Conservation (phyloP, 257 asterid genomes). For the Solanum corneliomulleri region DNA sequence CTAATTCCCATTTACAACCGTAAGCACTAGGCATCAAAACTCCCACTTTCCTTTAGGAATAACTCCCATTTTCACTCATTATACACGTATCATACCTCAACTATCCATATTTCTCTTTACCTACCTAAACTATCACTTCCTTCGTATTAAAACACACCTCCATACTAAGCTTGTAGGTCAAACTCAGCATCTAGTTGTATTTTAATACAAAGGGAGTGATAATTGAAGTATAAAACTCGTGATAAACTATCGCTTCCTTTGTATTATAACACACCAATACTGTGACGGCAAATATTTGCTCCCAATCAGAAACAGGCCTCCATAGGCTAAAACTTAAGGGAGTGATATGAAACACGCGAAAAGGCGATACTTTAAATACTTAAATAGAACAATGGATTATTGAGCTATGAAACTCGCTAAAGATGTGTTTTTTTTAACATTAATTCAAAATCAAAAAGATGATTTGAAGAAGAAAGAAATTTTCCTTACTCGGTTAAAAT, state of each 20-base stretch:
- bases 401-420: neutral
- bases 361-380: neutral
- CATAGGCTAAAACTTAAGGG: neutral
- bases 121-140: neutral
- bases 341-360: neutral
- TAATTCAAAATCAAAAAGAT: neutral
- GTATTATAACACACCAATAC: neutral
- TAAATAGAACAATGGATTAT: neutral
- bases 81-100: neutral
- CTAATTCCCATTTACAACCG: neutral
- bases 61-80: neutral
- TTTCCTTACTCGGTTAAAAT: slow-evolving; percentile 50
- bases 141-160: neutral
- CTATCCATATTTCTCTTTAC: neutral
- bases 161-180: neutral
- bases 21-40: neutral
- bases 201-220: neutral
- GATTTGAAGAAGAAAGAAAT: neutral
- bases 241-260: neutral
- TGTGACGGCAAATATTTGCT: neutral
- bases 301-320: neutral
- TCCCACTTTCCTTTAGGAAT: neutral
- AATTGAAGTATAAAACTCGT: neutral
- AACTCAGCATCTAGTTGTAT: neutral
- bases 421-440: neutral